Conservation (phyloP, 768 basidiomycete genomes). For the Termitomyces sp. region DNA sequence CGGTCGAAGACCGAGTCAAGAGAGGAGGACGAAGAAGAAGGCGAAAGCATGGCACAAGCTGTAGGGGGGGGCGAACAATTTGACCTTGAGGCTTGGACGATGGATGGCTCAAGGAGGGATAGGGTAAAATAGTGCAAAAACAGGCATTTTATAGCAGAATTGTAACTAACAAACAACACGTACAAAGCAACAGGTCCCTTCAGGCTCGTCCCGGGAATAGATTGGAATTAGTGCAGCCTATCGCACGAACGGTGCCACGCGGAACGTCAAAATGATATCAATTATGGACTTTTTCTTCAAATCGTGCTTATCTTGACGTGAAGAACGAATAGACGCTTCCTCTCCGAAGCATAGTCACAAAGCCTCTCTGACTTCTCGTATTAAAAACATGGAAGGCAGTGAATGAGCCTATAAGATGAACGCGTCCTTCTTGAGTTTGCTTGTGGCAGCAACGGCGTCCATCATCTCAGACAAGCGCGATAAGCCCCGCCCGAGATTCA, state of each 20-base stretch:
- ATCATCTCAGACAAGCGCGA: neutral
- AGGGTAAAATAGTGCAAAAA: conserved; percentile 6
- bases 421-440: neutral
- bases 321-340: neutral
- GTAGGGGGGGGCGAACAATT: neutral
- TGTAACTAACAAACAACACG: conserved; percentile 20
- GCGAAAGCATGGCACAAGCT: conserved; percentile 11
- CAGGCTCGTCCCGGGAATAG: conserved; percentile 1
- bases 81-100: neutral
- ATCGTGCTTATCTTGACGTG: neutral
- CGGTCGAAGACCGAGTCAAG: conserved; percentile 27
- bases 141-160: conserved; percentile 23
- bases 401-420: no score
- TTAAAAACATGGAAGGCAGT: neutral
- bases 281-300: neutral
- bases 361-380: neutral
- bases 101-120: neutral
- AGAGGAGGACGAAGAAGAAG: conserved; percentile 27
- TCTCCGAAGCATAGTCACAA: neutral
- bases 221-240: conserved; percentile 1
- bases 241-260: neutral
- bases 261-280: neutral
- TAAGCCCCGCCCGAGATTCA: neutral
- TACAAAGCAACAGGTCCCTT: conserved; percentile 15
- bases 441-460: neutral